Base-by-base conservation (phyloP, 1,284 basidiomycete species). In the Exobasidium rhododendri region DNA sequence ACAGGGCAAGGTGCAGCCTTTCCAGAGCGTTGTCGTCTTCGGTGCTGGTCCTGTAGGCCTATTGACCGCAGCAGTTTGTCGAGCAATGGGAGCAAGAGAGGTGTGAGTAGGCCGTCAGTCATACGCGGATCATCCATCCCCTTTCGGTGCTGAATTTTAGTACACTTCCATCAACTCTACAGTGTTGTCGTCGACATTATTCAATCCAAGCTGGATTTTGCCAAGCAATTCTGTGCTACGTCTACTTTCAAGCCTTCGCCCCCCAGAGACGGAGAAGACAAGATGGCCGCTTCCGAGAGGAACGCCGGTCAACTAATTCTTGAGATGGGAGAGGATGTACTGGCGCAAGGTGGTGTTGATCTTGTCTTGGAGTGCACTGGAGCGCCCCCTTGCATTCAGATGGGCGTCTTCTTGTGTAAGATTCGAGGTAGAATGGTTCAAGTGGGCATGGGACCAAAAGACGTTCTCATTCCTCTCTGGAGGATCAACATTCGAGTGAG, bases 1-100 rank as follows among this genome's bases (percentile, higher is more conserved):
- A 71, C 84, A 92, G 43, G 93, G 89, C 24, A 82, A 84, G 43
- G 84, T 96, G 79, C 85, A 68, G n/a, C 70, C 72, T 11, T 69
- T 74, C 64, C 67, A 79, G 24, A 81, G 80, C 50, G 80, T 81
- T 14, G 68, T 81, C 40, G 74, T 97, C 62, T 92, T 94, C 72
- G 94, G 93, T 58, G 84, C 84, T 7, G 94, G 94, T 1, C 94
- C 94, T 6, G 91, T 97, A 66, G 93, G 93, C 7, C 84, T 97
- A 20, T 85, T 97, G 35, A 89, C 87, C 78, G 93, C 94, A 87
- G 93, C 91, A 3, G 92, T 93, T 24, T 92, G 92, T 29, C 92
- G 89, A 77, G 92, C 82, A n/a, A 83, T 82, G 71, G 81, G 79
- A 0, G 82, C 80, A 6, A 72, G 68, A 60, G 60, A 67, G 13